Conservation (phyloP, 2,329 filamentous ascomycete species). For the Fusarium verrucosum region DNA sequence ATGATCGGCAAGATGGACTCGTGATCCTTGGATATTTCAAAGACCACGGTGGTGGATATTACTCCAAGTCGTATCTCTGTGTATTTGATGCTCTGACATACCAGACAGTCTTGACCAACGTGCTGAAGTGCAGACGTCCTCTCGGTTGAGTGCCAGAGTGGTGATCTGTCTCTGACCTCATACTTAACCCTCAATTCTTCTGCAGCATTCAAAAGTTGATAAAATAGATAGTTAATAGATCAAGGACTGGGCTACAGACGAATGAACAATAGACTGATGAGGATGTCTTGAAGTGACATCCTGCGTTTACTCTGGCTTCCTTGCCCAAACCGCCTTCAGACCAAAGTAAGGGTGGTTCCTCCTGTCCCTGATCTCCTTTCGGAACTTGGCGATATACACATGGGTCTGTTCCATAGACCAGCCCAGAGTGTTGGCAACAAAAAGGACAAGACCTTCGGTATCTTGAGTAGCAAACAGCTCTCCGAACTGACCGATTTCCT, state of each 20-base stretch:
- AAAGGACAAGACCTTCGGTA: constrained; percentile 28
- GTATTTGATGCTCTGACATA: not conserved
- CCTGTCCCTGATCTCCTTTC: constrained; percentile 19
- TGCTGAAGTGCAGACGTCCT: not conserved
- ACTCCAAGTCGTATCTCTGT: not conserved
- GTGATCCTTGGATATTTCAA: not conserved
- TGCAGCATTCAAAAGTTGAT: too few species aligned
- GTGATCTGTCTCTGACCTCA: not conserved
- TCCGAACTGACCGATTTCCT: constrained; percentile 33
- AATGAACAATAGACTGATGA: not conserved
- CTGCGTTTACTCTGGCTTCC: constrained; percentile 1
- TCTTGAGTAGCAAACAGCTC: constrained; percentile 32
- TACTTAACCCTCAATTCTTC: constrained; percentile 1
- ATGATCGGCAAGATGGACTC: not conserved
- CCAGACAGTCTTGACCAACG: not conserved
- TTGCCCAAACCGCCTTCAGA: constrained; percentile 9
- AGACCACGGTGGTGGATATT: not conserved
- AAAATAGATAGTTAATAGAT: not conserved
- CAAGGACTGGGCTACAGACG: not conserved
- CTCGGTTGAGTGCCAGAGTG: not conserved
- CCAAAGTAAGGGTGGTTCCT: constrained; percentile 25
- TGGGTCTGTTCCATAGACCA: constrained; percentile 22
- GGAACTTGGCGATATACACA: constrained; percentile 27
- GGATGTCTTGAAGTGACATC: not conserved
- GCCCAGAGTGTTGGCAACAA: constrained; percentile 30